Evolutionary conservation across 2,329 filamentous ascomycete species (phyloP).

Genomic region (Oidium heveae): DNA sequence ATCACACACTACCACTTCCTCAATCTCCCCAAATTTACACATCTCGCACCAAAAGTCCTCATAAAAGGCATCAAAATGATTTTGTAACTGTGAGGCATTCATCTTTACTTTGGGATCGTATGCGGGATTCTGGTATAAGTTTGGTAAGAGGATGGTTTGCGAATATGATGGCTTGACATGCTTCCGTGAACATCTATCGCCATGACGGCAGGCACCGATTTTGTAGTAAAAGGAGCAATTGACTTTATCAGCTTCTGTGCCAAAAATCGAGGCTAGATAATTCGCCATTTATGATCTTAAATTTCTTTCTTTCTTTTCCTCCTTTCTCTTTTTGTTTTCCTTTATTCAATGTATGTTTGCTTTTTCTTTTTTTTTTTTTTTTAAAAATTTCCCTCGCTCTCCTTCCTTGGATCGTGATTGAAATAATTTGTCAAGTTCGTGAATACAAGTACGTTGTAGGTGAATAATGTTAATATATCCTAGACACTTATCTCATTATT

Average conservation of each 20-base stretch:
- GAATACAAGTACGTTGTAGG: too few species aligned
- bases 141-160: constrained; percentile 92
- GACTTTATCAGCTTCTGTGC: constrained; percentile 97
- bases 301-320: too few species aligned
- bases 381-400: too few species aligned
- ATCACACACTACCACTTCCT: constrained; percentile 95
- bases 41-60: constrained; percentile 99
- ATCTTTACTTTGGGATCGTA: constrained; percentile 95
- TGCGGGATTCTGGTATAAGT: constrained; percentile 96
- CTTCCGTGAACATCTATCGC: constrained; percentile 92
- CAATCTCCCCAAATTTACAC: constrained; percentile 93
- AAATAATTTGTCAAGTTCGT: too few species aligned
- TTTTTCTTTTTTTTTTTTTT: too few species aligned
- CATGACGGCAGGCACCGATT: constrained; percentile 95
- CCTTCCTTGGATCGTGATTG: too few species aligned
- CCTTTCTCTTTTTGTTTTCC: too few species aligned
- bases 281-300: constrained; percentile 44
- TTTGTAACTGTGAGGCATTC: constrained; percentile 86
- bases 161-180: constrained; percentile 98
- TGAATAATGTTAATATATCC: too few species aligned
- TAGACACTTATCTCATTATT: too few species aligned
- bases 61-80: constrained; percentile 99
- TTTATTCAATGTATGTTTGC: too few species aligned
- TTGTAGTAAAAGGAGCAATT: constrained; percentile 99
- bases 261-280: constrained; percentile 97